These are phyloP conservation scores for Kalanchoe fedtschenkoi DNA, from an alignment of 164 flowering plant species.

Conservation along the genomic window DNA sequence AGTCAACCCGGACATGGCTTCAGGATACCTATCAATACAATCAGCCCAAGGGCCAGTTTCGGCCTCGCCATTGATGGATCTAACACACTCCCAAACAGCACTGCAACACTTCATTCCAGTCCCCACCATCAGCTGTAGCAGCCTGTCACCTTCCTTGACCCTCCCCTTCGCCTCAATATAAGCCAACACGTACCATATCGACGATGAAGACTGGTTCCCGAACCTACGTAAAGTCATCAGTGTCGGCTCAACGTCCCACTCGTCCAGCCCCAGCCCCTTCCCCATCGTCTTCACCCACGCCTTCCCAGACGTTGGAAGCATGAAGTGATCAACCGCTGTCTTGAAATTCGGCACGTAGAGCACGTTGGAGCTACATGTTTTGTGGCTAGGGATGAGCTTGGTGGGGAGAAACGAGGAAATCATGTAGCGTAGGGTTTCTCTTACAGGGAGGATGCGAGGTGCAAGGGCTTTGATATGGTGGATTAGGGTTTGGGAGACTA, in stretches of 20 bases:
- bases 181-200: slow-evolving; percentile 8
- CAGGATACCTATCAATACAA: slow-evolving; percentile 6
- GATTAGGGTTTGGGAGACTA: not conserved
- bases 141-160: slow-evolving; percentile 8
- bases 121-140: slow-evolving; percentile 3
- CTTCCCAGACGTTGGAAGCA: slow-evolving; percentile 6
- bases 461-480: not conserved
- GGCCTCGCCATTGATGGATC: slow-evolving; percentile 6
- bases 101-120: slow-evolving; percentile 7
- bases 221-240: slow-evolving; percentile 10
- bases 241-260: slow-evolving; percentile 3
- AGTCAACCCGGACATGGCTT: not conserved
- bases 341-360: slow-evolving; percentile 8
- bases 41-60: slow-evolving; percentile 7
- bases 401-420: not conserved
- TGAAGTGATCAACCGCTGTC: not conserved
- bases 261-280: slow-evolving; percentile 1
- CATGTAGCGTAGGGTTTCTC: slow-evolving; percentile 2
- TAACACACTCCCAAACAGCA: slow-evolving; percentile 9
- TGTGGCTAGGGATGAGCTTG: not conserved
- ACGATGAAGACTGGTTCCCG: slow-evolving; percentile 10
- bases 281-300: slow-evolving; percentile 1
- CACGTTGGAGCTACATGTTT: not conserved
- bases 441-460: not conserved
- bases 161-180: slow-evolving; percentile 11